Conservation (phyloP, 768 basidiomycete genomes). For the Tylopilus balloui region DNA sequence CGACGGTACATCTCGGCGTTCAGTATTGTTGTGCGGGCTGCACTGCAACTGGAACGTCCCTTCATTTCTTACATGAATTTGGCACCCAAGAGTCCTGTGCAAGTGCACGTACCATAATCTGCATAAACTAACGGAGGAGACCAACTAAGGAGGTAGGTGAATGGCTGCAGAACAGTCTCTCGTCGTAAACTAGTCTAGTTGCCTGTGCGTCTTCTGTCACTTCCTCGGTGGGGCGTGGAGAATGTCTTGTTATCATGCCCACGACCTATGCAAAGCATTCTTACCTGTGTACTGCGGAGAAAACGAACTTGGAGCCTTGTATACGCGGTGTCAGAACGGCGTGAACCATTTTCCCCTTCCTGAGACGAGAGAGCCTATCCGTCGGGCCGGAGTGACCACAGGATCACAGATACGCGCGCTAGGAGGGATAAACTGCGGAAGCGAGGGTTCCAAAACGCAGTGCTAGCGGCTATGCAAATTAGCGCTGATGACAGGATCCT, state of each 20-base stretch:
- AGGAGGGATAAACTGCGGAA: neutral
- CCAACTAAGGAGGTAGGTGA: no score
- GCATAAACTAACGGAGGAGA: no score
- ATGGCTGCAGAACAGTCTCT: no score
- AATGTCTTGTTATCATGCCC: neutral
- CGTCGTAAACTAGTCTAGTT: neutral
- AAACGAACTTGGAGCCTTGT: neutral
- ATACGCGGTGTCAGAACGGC: neutral
- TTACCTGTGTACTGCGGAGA: neutral
- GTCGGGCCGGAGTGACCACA: neutral
- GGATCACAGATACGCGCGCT: neutral
- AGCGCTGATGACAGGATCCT: neutral
- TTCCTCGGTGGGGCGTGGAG: neutral
- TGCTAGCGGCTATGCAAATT: no score
- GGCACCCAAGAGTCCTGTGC: no score
- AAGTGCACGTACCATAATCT: no score
- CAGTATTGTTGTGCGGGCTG: neutral
- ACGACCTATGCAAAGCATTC: neutral
- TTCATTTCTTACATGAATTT: no score
- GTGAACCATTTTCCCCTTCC: neutral
- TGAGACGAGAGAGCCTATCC: neutral
- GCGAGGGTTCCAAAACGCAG: no score
- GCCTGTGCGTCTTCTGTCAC: neutral
- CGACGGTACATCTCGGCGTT: no score
- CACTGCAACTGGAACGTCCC: no score